These are phyloP conservation scores for Elsinoe ampelina DNA, from an alignment of 2,329 filamentous ascomycete species.

Conservation along the genomic window DNA sequence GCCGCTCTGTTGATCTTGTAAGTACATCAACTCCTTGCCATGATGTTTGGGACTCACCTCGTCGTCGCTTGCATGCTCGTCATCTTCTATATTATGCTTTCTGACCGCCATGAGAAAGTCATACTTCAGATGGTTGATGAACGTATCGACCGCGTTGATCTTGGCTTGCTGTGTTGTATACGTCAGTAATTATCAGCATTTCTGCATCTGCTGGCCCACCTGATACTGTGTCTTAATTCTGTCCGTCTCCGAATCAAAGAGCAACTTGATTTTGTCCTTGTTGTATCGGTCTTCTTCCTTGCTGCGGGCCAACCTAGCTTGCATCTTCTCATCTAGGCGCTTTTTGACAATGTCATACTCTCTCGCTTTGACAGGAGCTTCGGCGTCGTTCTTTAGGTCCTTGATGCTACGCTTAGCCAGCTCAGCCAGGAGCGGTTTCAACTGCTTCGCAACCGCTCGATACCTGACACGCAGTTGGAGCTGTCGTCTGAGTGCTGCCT, in stretches of 20 bases:
- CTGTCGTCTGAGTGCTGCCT: constrained; percentile 46
- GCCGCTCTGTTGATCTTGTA: constrained; percentile 13
- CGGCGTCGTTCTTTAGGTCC: constrained; percentile 46
- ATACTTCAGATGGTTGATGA: constrained; percentile 23
- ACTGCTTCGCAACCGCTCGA: constrained; percentile 50
- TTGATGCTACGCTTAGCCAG: constrained; percentile 53
- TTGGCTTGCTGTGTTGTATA: constrained; percentile 13
- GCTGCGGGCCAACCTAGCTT: constrained; percentile 30
- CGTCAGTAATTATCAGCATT: neutral
- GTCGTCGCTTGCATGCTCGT: constrained; percentile 32
- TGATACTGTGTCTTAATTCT: constrained; percentile 29
- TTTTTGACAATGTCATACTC: constrained; percentile 46
- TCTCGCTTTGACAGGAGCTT: constrained; percentile 44
- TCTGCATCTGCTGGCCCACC: constrained; percentile 21
- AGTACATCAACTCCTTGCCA: constrained; percentile 13
- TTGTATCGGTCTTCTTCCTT: constrained; percentile 30
- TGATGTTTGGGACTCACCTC: constrained; percentile 24
- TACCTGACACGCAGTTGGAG: constrained; percentile 58
- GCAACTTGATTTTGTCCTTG: constrained; percentile 29
- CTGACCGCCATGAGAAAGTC: constrained; percentile 30
- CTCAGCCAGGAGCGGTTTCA: constrained; percentile 58
- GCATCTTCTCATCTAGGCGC: constrained; percentile 43
- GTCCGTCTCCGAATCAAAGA: constrained; percentile 27
- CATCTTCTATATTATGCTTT: constrained; percentile 27
- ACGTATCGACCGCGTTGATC: constrained; percentile 21